Base-by-base conservation (phyloP, 2,329 filamentous ascomycete species). In the Pseudogymnoascus sp. region DNA sequence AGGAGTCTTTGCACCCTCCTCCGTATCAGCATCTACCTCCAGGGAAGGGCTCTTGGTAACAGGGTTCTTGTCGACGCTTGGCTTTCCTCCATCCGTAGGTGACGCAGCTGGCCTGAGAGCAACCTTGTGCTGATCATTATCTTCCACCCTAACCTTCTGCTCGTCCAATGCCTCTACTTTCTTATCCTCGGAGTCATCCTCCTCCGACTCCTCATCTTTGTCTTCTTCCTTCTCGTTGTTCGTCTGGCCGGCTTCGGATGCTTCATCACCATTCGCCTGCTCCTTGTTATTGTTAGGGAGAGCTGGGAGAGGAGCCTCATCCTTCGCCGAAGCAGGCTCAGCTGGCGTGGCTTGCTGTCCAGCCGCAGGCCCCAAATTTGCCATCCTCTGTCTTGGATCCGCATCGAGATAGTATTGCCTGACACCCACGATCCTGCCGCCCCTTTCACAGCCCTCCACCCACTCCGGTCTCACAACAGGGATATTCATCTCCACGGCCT, bases 321-420 rank as follows among this genome's bases (percentile, higher is more conserved):
- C 65, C 45, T 67, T 68, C 4, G 60, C 59, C 43, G 66, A 63
- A 38, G 67, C 66, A 18, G 40, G 43, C 14, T 64, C 63, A 7
- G 64, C 16, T n/a, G 63, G 63, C 52, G 65, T 38, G 41, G 64
- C 41, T 18, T 61, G 61, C 14, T 63, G 65, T 35, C 55, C 21
- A 45, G 65, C 31, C 14, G 11, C 33, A 31, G 31, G 35, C 14
- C 38, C 38, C 7, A 68, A 63, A 37, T 65, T 66, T n/a, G 72
- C 65, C 60, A 72, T 70, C 45, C 72, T 68, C 63, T 71, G 70
- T 65, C 69, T 68, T 45, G 73, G 73, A 72, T 90, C 88, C 2
- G 93, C 95, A 72, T 97, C 93, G 33, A 99, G 83, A 75, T 99
- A 99, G 77, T 97, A 99, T 69, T 93, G 93, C 69, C 95, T 88